These are phyloP conservation scores for Sphaceloma murrayae DNA, from an alignment of 2,329 filamentous ascomycete genomes.

Conservation along the genomic window DNA sequence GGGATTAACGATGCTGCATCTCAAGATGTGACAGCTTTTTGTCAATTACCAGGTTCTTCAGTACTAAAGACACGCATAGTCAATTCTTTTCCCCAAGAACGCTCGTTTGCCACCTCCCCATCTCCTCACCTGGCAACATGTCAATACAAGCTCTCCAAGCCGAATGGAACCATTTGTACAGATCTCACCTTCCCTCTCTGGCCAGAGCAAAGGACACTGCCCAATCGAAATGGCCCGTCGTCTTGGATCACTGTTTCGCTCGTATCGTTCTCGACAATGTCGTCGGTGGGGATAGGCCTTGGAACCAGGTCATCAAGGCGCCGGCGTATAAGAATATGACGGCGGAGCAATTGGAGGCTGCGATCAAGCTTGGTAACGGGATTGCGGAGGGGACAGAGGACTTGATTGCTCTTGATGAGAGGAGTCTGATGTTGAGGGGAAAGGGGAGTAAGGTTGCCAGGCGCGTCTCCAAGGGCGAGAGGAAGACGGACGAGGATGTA, in stretches of 20 bases:
- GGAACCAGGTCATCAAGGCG: constrained; percentile 34
- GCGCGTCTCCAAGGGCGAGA: neutral
- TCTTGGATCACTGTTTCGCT: constrained; percentile 38
- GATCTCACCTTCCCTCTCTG: constrained; percentile 1
- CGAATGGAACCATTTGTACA: constrained; percentile 12
- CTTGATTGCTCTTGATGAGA: constrained; percentile 32
- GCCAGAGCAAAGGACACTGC: constrained; percentile 17
- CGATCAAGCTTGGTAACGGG: constrained; percentile 32
- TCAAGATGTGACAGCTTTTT: too few species aligned
- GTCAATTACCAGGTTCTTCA: too few species aligned
- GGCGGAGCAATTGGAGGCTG: constrained; percentile 29
- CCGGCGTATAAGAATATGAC: constrained; percentile 39
- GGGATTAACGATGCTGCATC: too few species aligned
- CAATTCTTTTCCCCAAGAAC: too few species aligned
- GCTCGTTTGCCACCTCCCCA: too few species aligned
- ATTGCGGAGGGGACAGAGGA: constrained; percentile 32
- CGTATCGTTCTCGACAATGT: constrained; percentile 38
- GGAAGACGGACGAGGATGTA: constrained; percentile 11
- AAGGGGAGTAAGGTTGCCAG: constrained; percentile 23
- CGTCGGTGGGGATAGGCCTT: constrained; percentile 33
- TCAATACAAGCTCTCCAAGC: constrained; percentile 3
- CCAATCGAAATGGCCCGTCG: constrained; percentile 36
- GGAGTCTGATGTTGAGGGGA: constrained; percentile 33
- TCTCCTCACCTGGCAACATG: too few species aligned
- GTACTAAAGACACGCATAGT: too few species aligned